Percentiles rank a stretch among this genome's conserved stretches.
These are phyloP conservation scores for Alternaria novae-zelandiae DNA, from an alignment of 2,329 filamentous ascomycete genomes.

Conservation along the genomic window DNA sequence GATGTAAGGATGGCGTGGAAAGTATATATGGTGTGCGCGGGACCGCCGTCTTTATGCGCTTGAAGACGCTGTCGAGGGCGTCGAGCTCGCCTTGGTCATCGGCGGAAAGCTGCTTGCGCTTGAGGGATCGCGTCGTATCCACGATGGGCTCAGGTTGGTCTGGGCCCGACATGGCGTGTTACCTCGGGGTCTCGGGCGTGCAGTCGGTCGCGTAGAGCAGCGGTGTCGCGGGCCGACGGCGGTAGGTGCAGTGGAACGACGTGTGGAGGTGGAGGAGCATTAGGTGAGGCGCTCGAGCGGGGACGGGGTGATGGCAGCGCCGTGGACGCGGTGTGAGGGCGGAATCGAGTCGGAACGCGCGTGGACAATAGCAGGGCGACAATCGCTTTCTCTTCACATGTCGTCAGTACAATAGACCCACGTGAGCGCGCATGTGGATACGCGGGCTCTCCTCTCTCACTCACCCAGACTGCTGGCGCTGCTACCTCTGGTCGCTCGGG, in stretches of 20 bases:
- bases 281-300: constrained; percentile 15
- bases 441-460: constrained; percentile 15
- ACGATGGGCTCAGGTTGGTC: constrained; percentile 32
- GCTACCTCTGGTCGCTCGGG: constrained; percentile 25
- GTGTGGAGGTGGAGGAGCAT: constrained; percentile 24
- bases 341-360: background rate
- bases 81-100: constrained; percentile 48
- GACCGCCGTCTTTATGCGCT: constrained; percentile 52
- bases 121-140: constrained; percentile 33
- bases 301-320: background rate
- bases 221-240: constrained; percentile 8
- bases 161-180: constrained; percentile 40
- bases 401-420: constrained; percentile 11
- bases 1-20: constrained; percentile 55
- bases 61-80: constrained; percentile 49
- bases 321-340: constrained; percentile 4
- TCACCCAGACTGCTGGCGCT: constrained; percentile 8
- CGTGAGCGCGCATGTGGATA: constrained; percentile 5
- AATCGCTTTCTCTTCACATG: background rate
- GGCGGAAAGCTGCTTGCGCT: constrained; percentile 34
- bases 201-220: constrained; percentile 4
- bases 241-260: constrained; percentile 11
- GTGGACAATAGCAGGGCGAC: background rate
- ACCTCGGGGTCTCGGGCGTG: background rate
- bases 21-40: constrained; percentile 55